These are phyloP conservation scores for Globisporangium paroecandrum DNA, from an alignment of 352 stramenopile genomes.

Conservation along the genomic window DNA sequence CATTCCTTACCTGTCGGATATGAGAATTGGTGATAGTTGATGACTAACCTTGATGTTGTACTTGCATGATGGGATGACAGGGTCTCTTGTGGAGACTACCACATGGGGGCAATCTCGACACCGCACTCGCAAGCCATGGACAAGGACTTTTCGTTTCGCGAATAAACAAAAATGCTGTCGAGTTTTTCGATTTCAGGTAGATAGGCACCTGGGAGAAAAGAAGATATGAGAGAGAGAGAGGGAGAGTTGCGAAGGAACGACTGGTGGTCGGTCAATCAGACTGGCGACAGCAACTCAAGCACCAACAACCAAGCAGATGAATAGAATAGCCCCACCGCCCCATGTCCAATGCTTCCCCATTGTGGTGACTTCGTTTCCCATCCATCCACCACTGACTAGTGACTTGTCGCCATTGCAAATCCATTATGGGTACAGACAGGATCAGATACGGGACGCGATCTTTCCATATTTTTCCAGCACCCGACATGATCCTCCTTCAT, in stretches of 20 bases:
- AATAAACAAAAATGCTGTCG: slow-evolving; percentile 28
- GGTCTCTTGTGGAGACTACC: slow-evolving; percentile 83
- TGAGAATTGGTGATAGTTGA: background rate
- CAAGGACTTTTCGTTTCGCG: slow-evolving; percentile 79
- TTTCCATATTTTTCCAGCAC: slow-evolving; percentile 9
- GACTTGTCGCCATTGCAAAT: background rate
- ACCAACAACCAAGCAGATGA: slow-evolving; percentile 3
- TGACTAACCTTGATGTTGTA: background rate
- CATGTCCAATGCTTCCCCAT: background rate
- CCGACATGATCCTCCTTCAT: background rate
- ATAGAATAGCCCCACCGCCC: slow-evolving; percentile 2
- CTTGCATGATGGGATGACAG: slow-evolving; percentile 20
- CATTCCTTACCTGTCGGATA: background rate
- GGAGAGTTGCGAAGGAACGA: background rate
- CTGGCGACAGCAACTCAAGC: background rate
- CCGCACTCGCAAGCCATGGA: slow-evolving; percentile 69
- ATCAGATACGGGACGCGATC: background rate
- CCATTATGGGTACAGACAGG: background rate
- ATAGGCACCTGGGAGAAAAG: too few species aligned
- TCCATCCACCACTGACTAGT: background rate
- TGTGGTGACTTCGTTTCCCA: background rate
- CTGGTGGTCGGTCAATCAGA: background rate
- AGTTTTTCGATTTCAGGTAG: background rate
- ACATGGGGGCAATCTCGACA: slow-evolving; percentile 80
- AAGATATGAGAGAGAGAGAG: background rate